Percentiles rank a stretch among this genome's conserved stretches.
Evolutionary conservation across 192 early-diverging fungal genomes (phyloP).

Genomic region (Backusella tuberculispora): DNA sequence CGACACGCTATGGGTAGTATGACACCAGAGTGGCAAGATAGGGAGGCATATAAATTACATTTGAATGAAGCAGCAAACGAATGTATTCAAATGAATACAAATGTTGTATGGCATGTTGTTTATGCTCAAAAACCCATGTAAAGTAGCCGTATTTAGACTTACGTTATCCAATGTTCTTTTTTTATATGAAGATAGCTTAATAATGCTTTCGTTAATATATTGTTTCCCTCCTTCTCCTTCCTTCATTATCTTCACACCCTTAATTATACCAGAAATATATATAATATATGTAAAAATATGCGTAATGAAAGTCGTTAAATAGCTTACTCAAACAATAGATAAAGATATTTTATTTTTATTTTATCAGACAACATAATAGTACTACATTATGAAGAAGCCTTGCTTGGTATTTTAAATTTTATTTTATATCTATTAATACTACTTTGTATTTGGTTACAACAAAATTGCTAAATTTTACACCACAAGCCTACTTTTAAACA

Average conservation of each 20-base stretch:
- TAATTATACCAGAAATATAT: neutral
- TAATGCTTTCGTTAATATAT: neutral
- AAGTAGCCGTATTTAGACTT: neutral
- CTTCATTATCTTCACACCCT: neutral
- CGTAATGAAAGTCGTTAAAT: too few relatives aligned
- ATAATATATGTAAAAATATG: neutral
- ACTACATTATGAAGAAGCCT: too few relatives aligned
- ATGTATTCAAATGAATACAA: slow-evolving; percentile 6
- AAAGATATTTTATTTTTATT: too few relatives aligned
- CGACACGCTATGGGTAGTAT: neutral
- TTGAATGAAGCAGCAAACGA: neutral
- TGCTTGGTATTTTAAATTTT: too few relatives aligned
- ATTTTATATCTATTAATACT: too few relatives aligned
- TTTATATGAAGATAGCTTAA: neutral
- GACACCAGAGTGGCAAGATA: neutral
- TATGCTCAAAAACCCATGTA: slow-evolving; percentile 25
- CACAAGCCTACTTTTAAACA: too few relatives aligned
- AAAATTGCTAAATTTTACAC: too few relatives aligned
- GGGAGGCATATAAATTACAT: neutral
- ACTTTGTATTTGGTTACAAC: too few relatives aligned
- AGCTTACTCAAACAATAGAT: too few relatives aligned
- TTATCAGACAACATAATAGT: too few relatives aligned
- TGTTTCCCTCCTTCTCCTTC: neutral
- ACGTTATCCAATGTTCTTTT: neutral
- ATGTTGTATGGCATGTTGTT: slow-evolving; percentile 1